A percentile compares a stretch with the other conserved stretches of the same genome.
Evolutionary conservation across 2,329 filamentous ascomycete species (phyloP).

Genomic region (Dactylonectria estremocensis): DNA sequence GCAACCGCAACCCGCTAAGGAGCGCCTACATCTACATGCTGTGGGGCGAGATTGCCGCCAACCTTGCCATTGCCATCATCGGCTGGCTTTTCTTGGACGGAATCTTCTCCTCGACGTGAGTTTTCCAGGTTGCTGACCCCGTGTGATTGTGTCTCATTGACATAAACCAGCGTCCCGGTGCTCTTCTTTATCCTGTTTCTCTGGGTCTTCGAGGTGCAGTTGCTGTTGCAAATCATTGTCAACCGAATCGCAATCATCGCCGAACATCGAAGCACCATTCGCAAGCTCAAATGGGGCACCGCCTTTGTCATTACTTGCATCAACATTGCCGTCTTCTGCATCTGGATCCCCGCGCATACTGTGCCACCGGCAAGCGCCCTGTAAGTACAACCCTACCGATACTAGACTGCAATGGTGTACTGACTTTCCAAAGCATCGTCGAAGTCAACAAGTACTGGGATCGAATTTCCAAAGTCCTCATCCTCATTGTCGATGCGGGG

Average conservation of each 20-base stretch:
- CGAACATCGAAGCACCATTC: conserved; percentile 56
- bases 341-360: conserved; percentile 66
- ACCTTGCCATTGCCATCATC: conserved; percentile 55
- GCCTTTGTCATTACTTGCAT: conserved; percentile 62
- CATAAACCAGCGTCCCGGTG: conserved; percentile 46
- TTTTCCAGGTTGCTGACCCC: not conserved
- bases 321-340: conserved; percentile 67
- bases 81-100: conserved; percentile 52
- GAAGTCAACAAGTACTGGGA: conserved; percentile 67
- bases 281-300: conserved; percentile 63
- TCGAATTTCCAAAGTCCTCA: conserved; percentile 66
- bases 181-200: conserved; percentile 56
- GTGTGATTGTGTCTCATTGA: not conserved
- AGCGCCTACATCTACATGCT: conserved; percentile 62
- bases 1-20: conserved; percentile 52
- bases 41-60: conserved; percentile 61
- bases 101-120: not conserved
- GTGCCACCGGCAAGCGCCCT: conserved; percentile 55
- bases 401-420: not conserved
- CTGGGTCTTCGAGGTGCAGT: conserved; percentile 64
- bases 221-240: conserved; percentile 69
- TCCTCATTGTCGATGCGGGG: conserved; percentile 63
- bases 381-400: conserved; percentile 39
- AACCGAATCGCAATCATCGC: conserved; percentile 67
- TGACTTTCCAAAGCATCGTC: conserved; percentile 48